phyloP scores from a whole-genome alignment of 2,329 filamentous ascomycete species.

The Lachnellula occidentalis region DNA sequence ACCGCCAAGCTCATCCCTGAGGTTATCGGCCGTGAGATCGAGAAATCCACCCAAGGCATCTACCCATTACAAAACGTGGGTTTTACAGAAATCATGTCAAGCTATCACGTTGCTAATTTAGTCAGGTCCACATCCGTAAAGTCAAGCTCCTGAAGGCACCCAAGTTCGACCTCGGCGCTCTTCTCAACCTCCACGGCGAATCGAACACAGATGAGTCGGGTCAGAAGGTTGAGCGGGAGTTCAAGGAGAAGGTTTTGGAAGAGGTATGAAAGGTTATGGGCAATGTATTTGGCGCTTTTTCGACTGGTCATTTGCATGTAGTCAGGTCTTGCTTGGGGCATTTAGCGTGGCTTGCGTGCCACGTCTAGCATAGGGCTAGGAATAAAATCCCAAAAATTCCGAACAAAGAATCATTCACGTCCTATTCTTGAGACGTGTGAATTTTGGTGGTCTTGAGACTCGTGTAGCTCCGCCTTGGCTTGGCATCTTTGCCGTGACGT shows the following conservation, averaged over 20 bases:
- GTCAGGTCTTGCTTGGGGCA: conserved; percentile 32
- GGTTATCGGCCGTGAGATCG: conserved; percentile 98
- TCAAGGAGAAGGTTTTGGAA: conserved; percentile 96
- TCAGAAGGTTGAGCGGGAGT: conserved; percentile 98
- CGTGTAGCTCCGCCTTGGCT: conserved; percentile 2
- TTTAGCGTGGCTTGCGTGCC: conserved; percentile 31
- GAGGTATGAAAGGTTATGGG: conserved; percentile 64
- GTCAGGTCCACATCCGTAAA: conserved; percentile 97
- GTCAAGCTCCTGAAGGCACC: conserved; percentile 98
- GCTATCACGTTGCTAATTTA: conserved; percentile 32
- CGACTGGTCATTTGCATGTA: conserved; percentile 32
- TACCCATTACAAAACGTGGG: conserved; percentile 98
- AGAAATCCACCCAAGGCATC: conserved; percentile 99
- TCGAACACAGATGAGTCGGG: conserved; percentile 92
- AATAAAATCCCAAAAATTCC: conserved; percentile 27
- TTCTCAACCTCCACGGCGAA: conserved; percentile 97
- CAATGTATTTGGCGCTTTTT: conserved; percentile 24
- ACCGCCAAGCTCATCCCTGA: conserved; percentile 98
- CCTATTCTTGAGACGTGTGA: conserved; percentile 1
- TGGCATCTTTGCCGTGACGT: conserved; percentile 14
- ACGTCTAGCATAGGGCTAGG: conserved; percentile 30
- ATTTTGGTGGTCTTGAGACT: conserved; percentile 3
- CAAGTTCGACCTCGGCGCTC: conserved; percentile 97
- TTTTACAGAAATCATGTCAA: conserved; percentile 21
- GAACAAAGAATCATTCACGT: conserved; percentile 17